Conservation (phyloP, 164 flowering plant genomes). For the Chimonanthus salicifolius region DNA sequence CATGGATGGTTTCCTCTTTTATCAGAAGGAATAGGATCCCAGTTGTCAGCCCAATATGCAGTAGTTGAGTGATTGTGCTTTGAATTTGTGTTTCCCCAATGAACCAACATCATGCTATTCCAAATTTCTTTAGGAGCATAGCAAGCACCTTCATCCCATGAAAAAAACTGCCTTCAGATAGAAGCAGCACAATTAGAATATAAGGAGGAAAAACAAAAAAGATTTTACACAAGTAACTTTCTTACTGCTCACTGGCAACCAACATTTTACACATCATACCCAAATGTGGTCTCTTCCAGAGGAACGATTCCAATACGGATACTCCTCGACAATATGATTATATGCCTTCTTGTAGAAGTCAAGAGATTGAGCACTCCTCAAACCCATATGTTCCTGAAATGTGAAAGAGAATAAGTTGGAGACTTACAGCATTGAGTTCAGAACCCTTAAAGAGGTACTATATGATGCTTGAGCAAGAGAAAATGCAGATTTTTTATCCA, state of each 20-base stretch:
- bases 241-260: neutral
- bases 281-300: slow-evolving; percentile 96
- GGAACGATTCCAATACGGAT: slow-evolving; percentile 87
- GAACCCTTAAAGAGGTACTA: neutral
- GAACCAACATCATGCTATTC: slow-evolving; percentile 99
- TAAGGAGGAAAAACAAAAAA: neutral
- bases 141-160: slow-evolving; percentile 99
- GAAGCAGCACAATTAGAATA: slow-evolving; percentile 24
- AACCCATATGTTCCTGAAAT: slow-evolving; percentile 63
- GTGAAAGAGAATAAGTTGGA: neutral
- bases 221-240: slow-evolving; percentile 2
- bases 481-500: neutral
- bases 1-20: slow-evolving; percentile 87
- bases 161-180: slow-evolving; percentile 76
- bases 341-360: slow-evolving; percentile 80
- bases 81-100: slow-evolving; percentile 97
- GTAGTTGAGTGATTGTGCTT: slow-evolving; percentile 95
- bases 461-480: neutral
- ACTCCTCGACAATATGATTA: slow-evolving; percentile 56
- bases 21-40: slow-evolving; percentile 67
- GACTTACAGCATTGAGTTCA: neutral
- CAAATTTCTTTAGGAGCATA: slow-evolving; percentile 99
- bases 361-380: slow-evolving; percentile 80
- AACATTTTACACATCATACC: slow-evolving; percentile 42
- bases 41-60: slow-evolving; percentile 90